A percentile compares a stretch with the other conserved stretches of the same genome.
These are phyloP conservation scores for Serendipita indica DNA, from an alignment of 768 basidiomycete genomes.

Conservation along the genomic window DNA sequence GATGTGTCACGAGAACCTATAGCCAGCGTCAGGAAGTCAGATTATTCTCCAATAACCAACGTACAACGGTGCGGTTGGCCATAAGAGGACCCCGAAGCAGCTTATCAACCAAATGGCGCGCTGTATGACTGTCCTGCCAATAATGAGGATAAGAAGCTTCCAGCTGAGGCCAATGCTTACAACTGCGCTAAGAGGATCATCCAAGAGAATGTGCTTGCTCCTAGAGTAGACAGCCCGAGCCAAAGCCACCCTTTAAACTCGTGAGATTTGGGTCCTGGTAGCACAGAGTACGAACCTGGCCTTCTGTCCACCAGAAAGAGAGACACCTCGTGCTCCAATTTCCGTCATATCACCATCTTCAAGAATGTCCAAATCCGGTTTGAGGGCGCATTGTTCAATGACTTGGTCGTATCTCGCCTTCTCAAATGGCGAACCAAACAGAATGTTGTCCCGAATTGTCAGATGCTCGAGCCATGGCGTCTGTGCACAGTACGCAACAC, in stretches of 20 bases:
- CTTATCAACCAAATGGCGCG: constrained; percentile 14
- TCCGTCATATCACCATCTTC: constrained; percentile 80
- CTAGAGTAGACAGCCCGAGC: constrained; percentile 21
- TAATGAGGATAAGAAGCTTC: not conserved
- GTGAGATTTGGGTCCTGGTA: not conserved
- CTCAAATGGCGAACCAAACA: constrained; percentile 55
- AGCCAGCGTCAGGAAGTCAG: not conserved
- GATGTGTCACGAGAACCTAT: constrained; percentile 50
- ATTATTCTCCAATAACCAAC: constrained; percentile 1
- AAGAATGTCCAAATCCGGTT: constrained; percentile 64
- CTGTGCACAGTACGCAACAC: constrained; percentile 61
- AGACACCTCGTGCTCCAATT: constrained; percentile 43
- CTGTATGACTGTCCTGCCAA: constrained; percentile 14
- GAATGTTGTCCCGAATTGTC: constrained; percentile 66
- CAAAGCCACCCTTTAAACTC: constrained; percentile 16
- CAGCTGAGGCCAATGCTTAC: constrained; percentile 8
- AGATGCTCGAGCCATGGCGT: constrained; percentile 55
- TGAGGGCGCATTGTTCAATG: constrained; percentile 71
- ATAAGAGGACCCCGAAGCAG: constrained; percentile 17
- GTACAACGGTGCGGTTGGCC: constrained; percentile 19
- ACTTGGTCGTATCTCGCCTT: constrained; percentile 61
- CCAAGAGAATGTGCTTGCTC: constrained; percentile 19
- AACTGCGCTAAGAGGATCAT: constrained; percentile 22
- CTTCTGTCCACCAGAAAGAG: constrained; percentile 22
- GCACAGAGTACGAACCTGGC: constrained; percentile 10